Evolutionary conservation across 805 yeast species (phyloP).

Genomic region (Groenewaldozyma tartarivorans): DNA sequence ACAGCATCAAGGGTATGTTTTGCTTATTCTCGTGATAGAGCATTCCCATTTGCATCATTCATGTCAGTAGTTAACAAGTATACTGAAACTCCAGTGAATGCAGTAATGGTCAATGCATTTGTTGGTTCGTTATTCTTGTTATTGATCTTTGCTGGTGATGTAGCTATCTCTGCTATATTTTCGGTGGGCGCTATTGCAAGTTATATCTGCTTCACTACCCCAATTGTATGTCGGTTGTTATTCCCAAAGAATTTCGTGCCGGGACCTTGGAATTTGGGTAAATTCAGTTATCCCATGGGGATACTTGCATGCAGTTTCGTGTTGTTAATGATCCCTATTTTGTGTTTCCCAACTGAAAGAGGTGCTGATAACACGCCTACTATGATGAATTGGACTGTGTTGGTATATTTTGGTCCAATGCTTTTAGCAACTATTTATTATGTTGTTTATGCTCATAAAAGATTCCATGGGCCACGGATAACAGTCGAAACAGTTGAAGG

Average conservation of each 20-base stretch:
- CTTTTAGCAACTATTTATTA: constrained; percentile 40
- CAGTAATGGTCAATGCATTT: constrained; percentile 44
- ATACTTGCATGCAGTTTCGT: constrained; percentile 34
- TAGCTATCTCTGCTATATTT: constrained; percentile 59
- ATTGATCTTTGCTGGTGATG: constrained; percentile 45
- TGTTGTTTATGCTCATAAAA: constrained; percentile 42
- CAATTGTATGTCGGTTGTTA: constrained; percentile 48
- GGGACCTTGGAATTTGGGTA: constrained; percentile 62
- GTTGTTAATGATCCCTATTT: constrained; percentile 45
- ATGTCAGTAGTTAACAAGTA: constrained; percentile 40
- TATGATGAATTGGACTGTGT: constrained; percentile 52
- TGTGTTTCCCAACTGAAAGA: constrained; percentile 45
- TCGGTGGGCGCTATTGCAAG: constrained; percentile 63
- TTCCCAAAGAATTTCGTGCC: constrained; percentile 43
- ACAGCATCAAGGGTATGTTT: constrained; percentile 56
- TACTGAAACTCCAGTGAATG: constrained; percentile 54
- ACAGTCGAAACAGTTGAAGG: constrained; percentile 34
- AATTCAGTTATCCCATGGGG: constrained; percentile 39
- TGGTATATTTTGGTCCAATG: constrained; percentile 52
- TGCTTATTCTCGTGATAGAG: constrained; percentile 55
- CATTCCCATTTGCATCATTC: constrained; percentile 36
- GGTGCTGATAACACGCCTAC: constrained; percentile 27
- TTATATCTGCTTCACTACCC: constrained; percentile 53
- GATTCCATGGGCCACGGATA: constrained; percentile 52
- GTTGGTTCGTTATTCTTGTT: constrained; percentile 46